Evolutionary conservation across 2,329 filamentous ascomycete species (phyloP).

Genomic region (Falciphora oryzae): DNA sequence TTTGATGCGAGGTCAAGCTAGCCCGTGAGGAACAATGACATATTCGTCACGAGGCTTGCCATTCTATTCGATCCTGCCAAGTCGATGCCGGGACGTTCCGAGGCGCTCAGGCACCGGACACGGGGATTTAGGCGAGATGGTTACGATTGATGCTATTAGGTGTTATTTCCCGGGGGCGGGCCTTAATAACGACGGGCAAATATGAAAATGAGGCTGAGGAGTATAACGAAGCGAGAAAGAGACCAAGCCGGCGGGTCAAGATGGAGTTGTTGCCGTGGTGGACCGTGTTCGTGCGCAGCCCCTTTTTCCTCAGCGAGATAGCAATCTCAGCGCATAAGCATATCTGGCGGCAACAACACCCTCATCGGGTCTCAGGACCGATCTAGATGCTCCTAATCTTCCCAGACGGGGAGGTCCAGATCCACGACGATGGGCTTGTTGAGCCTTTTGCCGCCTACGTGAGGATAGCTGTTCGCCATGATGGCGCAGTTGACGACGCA

Average conservation of each 20-base stretch:
- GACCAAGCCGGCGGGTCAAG: too few relatives aligned
- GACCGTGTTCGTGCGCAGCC: not conserved
- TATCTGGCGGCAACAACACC: not conserved
- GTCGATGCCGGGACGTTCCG: not conserved
- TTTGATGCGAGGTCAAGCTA: too few relatives aligned
- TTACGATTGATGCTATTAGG: not conserved
- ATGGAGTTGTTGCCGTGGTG: too few relatives aligned
- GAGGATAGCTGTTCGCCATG: constrained; percentile 61
- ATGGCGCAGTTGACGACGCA: constrained; percentile 77
- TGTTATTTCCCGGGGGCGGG: not conserved
- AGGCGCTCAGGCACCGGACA: too few relatives aligned
- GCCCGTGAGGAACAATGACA: too few relatives aligned
- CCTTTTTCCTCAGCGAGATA: not conserved
- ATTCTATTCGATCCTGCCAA: too few relatives aligned
- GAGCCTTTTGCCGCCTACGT: constrained; percentile 55
- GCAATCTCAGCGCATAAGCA: not conserved
- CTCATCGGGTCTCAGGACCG: not conserved
- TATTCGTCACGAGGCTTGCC: too few relatives aligned
- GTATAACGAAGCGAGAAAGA: too few relatives aligned
- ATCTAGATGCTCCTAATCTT: constrained; percentile 13
- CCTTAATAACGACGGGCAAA: not conserved
- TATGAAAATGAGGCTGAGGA: not conserved
- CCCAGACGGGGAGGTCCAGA: constrained; percentile 61
- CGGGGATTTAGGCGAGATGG: not conserved
- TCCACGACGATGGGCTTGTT: constrained; percentile 84